Evolutionary conservation across 2,329 filamentous ascomycete genomes (phyloP), one percentile per base, ranked within the genome.

Genomic region (Chaetoscypha palmicola): DNA sequence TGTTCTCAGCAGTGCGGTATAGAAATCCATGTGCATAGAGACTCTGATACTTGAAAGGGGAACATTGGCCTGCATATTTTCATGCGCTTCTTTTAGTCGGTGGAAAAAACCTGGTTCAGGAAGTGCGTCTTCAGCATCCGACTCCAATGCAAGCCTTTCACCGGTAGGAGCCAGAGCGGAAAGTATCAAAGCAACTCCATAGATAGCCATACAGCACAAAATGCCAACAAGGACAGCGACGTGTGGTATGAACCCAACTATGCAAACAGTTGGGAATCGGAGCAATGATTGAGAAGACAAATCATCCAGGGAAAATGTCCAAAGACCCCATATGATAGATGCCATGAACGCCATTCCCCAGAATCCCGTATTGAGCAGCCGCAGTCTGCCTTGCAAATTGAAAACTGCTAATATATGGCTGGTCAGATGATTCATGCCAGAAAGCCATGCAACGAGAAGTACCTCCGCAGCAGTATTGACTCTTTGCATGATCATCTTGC

Each of bases 211-310:
- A 60, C 92, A 97, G 12, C 83, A 68, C 4, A 78, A 47, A 36
- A 96, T 95, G 1, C 91, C 92, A 5, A 76, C 57, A 1, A 97
- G 66, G 10, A 97, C 86, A 19, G 95, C 69, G n/a, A 97, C 73
- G 63, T 97, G 91, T 1, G 92, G 92, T 26, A 97, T 84, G 62
- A 97, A 96, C 1, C 91, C 88, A 22, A 97, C 84, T 46, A 97
- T 89, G 58, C 87, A 96, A 31, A 97, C 89, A 0, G 90, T 96
- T 3, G 92, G 92, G 53, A 94, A 96, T 48, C 87, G 78, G 32
- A 96, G 71, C 9, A 95, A 71, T 3, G 86, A 83, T 58, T 81
- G 76, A 17, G 68, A 68, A 0, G 68, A 62, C 4, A 79, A 64
- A 47, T 86, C 77, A 23, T 82, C 76, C 12, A 79, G 58, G 4